Evolutionary conservation across 2,329 filamentous ascomycete genomes (phyloP), one percentile per base, ranked within the genome.

Genomic region (Fusarium sororula): DNA sequence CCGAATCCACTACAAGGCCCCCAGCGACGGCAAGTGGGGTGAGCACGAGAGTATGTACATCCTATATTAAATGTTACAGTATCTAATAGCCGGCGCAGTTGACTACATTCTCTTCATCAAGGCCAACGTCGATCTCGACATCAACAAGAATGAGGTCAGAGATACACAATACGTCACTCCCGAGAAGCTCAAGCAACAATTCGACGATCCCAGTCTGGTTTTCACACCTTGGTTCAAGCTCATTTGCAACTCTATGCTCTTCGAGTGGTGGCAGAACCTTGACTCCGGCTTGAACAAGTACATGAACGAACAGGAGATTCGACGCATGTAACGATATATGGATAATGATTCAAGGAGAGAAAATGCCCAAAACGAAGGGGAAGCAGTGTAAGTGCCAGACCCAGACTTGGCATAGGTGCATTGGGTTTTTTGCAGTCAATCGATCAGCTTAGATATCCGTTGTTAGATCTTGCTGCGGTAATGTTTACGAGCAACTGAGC

Each of bases 171-270:
- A 97, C 79, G 95, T 98, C 69, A 91, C 91, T 28, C 89, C 93
- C 45, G 92, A 95, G 30, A 91, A 95, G 78, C 87, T 99, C 75
- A 96, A 94, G 87, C 82, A 88, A 77, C 94, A 96, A 88, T 98
- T 99, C 83, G 86, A 91, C 79, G 92, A 98, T 80, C 90, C 93
- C 7, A 87, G 85, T 60, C 87, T 97, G 78, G 93, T 92, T 79
- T 98, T 98, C 83, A 99, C 96, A 2, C 96, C 96, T 3, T 99
- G 96, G 96, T 99, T 99, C 88, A 98, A 98, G 88, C 91, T 99
- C 77, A 98, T 99, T 80, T 99, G 96, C 88, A 89, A 98, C 83
- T 95, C 94, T 55, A 95, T 98, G 94, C 90, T 99, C 47, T 99
- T 97, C 79, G 93, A 98, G 83, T 99, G 96, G 96, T 99, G 96